Percentiles rank a stretch among this genome's conserved stretches.
phyloP scores from a whole-genome alignment of 345 rosid species.

The Linum lewisii region DNA sequence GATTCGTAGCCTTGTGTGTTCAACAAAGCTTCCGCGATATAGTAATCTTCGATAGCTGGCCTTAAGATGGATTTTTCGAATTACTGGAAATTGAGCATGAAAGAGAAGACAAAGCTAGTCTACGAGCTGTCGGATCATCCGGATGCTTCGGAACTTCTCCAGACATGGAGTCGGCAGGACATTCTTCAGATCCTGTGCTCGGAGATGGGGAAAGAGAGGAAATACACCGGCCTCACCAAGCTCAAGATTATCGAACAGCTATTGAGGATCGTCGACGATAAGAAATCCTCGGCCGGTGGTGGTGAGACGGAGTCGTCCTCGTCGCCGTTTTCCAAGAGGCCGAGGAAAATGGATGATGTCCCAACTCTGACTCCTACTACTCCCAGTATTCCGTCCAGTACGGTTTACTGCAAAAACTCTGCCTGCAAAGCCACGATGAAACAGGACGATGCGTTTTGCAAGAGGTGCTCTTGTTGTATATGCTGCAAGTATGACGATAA shows the following conservation, averaged over 20 bases:
- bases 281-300: slow-evolving; percentile 35
- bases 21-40: not conserved
- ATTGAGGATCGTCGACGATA: slow-evolving; percentile 61
- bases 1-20: not conserved
- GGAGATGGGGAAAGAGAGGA: slow-evolving; percentile 98
- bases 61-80: slow-evolving; percentile 13
- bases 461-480: slow-evolving; percentile 84
- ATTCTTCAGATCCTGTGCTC: slow-evolving; percentile 82
- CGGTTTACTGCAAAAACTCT: slow-evolving; percentile 61
- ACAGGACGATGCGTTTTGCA: slow-evolving; percentile 58
- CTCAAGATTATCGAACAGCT: slow-evolving; percentile 88
- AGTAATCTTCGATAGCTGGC: not conserved
- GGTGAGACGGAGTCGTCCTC: slow-evolving; percentile 27
- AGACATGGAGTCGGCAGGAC: slow-evolving; percentile 91
- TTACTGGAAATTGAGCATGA: slow-evolving; percentile 36
- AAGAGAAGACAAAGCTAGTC: slow-evolving; percentile 79
- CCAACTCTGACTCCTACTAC: slow-evolving; percentile 33
- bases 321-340: slow-evolving; percentile 38
- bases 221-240: slow-evolving; percentile 85
- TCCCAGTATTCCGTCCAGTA: slow-evolving; percentile 22
- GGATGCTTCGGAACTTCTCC: slow-evolving; percentile 59
- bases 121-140: slow-evolving; percentile 65
- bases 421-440: slow-evolving; percentile 73
- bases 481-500: slow-evolving; percentile 79
- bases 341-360: slow-evolving; percentile 45